Evolutionary conservation across 2,329 filamentous ascomycete genomes (phyloP).

Genomic region (Sordariomycetes sp.): DNA sequence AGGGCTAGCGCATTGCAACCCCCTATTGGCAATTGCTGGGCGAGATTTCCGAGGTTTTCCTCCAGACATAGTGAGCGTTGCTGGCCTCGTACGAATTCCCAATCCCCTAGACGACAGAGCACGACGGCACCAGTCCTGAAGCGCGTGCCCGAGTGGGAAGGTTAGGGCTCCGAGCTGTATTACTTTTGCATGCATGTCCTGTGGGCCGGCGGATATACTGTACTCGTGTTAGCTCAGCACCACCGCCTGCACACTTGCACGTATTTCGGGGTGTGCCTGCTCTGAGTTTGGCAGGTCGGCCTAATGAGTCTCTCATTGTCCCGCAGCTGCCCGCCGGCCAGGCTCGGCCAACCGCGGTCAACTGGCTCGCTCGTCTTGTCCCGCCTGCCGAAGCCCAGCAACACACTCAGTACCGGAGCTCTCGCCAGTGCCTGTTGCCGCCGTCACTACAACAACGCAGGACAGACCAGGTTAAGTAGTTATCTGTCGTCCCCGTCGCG

Average conservation of each 20-base stretch:
- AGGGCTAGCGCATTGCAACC: neutral
- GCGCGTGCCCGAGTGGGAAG: neutral
- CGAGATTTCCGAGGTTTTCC: neutral
- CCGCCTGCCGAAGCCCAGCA: conserved; percentile 13
- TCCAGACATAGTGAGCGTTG: neutral
- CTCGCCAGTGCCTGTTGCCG: neutral
- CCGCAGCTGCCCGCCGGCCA: neutral
- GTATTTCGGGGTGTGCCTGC: neutral
- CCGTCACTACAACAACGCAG: neutral
- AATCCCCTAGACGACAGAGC: neutral
- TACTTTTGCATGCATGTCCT: neutral
- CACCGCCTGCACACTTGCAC: neutral
- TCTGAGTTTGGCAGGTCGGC: conserved; percentile 1
- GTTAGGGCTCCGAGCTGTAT: neutral
- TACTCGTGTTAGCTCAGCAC: neutral
- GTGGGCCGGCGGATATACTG: neutral
- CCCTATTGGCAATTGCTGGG: neutral
- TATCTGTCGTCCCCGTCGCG: neutral
- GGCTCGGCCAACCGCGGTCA: conserved; percentile 9
- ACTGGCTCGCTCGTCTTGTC: conserved; percentile 9
- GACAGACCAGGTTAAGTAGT: neutral
- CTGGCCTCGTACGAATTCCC: neutral
- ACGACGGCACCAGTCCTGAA: neutral
- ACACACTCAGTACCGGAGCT: neutral
- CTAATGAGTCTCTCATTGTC: conserved; percentile 3